Conservation (phyloP, 257 asterid species). For the Linaria vulgaris region DNA sequence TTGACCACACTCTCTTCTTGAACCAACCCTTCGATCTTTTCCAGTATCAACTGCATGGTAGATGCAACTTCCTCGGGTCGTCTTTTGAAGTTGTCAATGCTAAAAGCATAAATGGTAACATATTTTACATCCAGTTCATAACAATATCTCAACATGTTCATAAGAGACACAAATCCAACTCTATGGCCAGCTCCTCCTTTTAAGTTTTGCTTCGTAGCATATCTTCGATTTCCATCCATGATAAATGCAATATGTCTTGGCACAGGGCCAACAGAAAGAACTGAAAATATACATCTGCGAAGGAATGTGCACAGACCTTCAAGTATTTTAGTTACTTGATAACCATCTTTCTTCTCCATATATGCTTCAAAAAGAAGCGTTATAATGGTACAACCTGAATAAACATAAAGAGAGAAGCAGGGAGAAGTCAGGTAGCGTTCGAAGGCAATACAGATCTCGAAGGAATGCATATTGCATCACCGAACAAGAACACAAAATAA, state of each 20-base stretch:
- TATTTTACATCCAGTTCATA: conserved; percentile 59
- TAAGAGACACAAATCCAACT: conserved; percentile 55
- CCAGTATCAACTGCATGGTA: conserved; percentile 66
- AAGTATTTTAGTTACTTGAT: conserved; percentile 23
- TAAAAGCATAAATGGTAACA: conserved; percentile 72
- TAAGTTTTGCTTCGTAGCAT: conserved; percentile 52
- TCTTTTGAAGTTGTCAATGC: conserved; percentile 78
- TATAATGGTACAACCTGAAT: conserved; percentile 18
- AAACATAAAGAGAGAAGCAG: neutral
- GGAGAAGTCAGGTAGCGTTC: too few relatives aligned
- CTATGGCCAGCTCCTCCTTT: conserved; percentile 61
- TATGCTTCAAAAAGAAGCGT: conserved; percentile 20
- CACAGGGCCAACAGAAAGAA: conserved; percentile 58
- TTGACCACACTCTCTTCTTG: conserved; percentile 58
- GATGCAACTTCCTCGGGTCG: conserved; percentile 78
- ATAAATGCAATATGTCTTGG: conserved; percentile 76
- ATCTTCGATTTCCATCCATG: conserved; percentile 88
- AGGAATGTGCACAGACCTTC: conserved; percentile 34
- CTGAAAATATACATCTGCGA: conserved; percentile 33
- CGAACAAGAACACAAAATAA: too few relatives aligned
- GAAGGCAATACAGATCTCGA: too few relatives aligned
- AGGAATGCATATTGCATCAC: too few relatives aligned
- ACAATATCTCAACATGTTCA: conserved; percentile 61
- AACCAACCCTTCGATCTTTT: conserved; percentile 61
- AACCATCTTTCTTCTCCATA: conserved; percentile 37